Percentiles rank a stretch among this genome's conserved stretches.
These are phyloP conservation scores for Trichoderma cornu-damae DNA, from an alignment of 2,329 filamentous ascomycete genomes.

Conservation along the genomic window DNA sequence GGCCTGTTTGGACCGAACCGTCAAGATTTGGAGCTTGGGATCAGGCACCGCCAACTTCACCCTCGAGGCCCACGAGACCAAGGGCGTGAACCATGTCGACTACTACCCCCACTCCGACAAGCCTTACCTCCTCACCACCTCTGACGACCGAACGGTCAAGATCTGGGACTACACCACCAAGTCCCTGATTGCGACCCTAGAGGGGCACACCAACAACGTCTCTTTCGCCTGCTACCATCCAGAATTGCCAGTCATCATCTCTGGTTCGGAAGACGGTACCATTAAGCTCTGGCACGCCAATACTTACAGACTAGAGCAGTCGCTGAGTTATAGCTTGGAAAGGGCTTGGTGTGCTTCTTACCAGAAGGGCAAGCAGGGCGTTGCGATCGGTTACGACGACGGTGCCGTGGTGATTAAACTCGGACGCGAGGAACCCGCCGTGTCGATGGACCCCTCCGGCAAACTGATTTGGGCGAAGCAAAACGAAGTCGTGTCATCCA, in stretches of 20 bases:
- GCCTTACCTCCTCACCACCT: conserved; percentile 90
- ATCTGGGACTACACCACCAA: conserved; percentile 99
- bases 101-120: conserved; percentile 73
- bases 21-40: conserved; percentile 96
- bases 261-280: conserved; percentile 93
- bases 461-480: conserved; percentile 96
- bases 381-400: conserved; percentile 95
- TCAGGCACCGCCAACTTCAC: conserved; percentile 95
- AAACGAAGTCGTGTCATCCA: conserved; percentile 88
- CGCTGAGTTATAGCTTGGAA: conserved; percentile 90
- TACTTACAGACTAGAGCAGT: conserved; percentile 93
- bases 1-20: conserved; percentile 90
- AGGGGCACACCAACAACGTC: conserved; percentile 96
- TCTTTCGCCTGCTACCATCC: conserved; percentile 98
- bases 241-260: conserved; percentile 93
- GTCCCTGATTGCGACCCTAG: conserved; percentile 89
- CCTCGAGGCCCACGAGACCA: conserved; percentile 91
- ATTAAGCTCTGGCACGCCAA: conserved; percentile 99
- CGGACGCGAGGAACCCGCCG: conserved; percentile 92
- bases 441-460: conserved; percentile 93
- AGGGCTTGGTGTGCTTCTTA: conserved; percentile 97
- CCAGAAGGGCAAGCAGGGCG: conserved; percentile 87
- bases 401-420: conserved; percentile 97
- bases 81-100: conserved; percentile 97
- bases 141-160: conserved; percentile 94